Conservation (phyloP, 2,329 filamentous ascomycete genomes). For the Pseudogymnoascus sp. region DNA sequence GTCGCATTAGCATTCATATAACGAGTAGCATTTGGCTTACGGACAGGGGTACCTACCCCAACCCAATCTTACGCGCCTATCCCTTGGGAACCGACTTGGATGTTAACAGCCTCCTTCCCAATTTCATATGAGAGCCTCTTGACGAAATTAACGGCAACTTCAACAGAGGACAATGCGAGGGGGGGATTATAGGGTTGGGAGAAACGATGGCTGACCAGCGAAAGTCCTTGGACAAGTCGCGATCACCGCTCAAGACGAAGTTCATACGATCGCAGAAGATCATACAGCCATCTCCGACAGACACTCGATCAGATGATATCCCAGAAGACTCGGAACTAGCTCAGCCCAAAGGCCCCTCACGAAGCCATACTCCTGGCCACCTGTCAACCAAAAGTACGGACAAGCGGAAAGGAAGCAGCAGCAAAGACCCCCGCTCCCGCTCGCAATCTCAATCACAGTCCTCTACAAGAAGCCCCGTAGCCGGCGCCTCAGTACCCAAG, state of each 20-base stretch:
- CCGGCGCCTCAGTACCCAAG: not conserved
- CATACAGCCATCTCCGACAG: slow-evolving; percentile 32
- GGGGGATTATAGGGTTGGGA: slow-evolving; percentile 1
- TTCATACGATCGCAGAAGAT: slow-evolving; percentile 49
- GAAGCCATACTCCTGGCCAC: slow-evolving; percentile 56
- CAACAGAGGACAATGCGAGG: slow-evolving; percentile 17
- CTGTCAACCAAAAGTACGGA: slow-evolving; percentile 48
- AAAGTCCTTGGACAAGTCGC: slow-evolving; percentile 27
- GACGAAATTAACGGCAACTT: slow-evolving; percentile 1
- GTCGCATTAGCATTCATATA: slow-evolving; percentile 21
- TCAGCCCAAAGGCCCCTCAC: slow-evolving; percentile 33
- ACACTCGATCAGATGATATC: slow-evolving; percentile 29
- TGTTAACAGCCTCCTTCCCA: slow-evolving; percentile 2
- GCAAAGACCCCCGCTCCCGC: slow-evolving; percentile 26
- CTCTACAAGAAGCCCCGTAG: slow-evolving; percentile 15
- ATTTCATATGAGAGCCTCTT: slow-evolving; percentile 1
- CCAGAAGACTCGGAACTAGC: slow-evolving; percentile 32
- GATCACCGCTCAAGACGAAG: slow-evolving; percentile 35
- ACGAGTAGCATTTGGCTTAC: not conserved
- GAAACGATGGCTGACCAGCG: slow-evolving; percentile 28
- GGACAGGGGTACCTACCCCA: slow-evolving; percentile 8
- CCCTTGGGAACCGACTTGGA: slow-evolving; percentile 1
- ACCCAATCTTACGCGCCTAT: slow-evolving; percentile 6
- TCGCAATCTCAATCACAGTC: slow-evolving; percentile 28
- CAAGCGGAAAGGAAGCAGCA: slow-evolving; percentile 25